These are phyloP conservation scores for Dalbergia oliveri DNA, from an alignment of 306 rosid genomes.

Conservation along the genomic window DNA sequence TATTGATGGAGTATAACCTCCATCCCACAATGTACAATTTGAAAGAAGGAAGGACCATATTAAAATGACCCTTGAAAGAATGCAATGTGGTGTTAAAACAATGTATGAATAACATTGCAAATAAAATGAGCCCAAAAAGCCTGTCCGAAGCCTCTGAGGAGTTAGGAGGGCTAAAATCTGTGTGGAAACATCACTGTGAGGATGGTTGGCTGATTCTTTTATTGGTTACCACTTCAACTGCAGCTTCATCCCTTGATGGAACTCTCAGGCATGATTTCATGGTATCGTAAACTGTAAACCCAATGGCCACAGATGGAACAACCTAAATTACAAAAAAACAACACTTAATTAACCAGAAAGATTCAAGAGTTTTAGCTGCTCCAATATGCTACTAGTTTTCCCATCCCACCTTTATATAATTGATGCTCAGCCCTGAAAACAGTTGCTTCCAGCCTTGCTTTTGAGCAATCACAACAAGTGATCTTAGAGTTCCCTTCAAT, in stretches of 20 bases:
- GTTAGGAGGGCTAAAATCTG: slow-evolving; percentile 21
- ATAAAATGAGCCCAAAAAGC: slow-evolving; percentile 39
- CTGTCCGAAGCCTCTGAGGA: slow-evolving; percentile 45
- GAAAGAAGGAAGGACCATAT: too few relatives aligned
- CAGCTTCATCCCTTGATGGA: slow-evolving; percentile 85
- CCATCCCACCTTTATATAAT: slow-evolving; percentile 83
- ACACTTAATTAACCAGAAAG: slow-evolving; percentile 41
- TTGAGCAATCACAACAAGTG: slow-evolving; percentile 71
- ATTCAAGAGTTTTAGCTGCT: slow-evolving; percentile 6
- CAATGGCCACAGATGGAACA: slow-evolving; percentile 97
- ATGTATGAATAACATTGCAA: slow-evolving; percentile 40
- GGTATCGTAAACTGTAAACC: slow-evolving; percentile 89
- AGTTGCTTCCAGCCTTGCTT: slow-evolving; percentile 87
- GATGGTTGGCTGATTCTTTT: slow-evolving; percentile 62
- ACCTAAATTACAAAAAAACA: slow-evolving; percentile 66
- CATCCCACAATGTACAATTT: slow-evolving; percentile 44
- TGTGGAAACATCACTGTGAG: slow-evolving; percentile 41
- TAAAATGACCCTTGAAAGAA: too few relatives aligned
- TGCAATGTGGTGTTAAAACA: slow-evolving; percentile 58
- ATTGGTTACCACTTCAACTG: slow-evolving; percentile 62
- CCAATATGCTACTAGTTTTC: slow-evolving; percentile 31
- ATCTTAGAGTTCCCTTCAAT: slow-evolving; percentile 79
- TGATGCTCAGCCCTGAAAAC: slow-evolving; percentile 97
- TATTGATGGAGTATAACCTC: slow-evolving; percentile 44
- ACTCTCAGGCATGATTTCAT: slow-evolving; percentile 78